Base-by-base conservation (phyloP, 2,329 filamentous ascomycete genomes). In the Fusarium globosum region DNA sequence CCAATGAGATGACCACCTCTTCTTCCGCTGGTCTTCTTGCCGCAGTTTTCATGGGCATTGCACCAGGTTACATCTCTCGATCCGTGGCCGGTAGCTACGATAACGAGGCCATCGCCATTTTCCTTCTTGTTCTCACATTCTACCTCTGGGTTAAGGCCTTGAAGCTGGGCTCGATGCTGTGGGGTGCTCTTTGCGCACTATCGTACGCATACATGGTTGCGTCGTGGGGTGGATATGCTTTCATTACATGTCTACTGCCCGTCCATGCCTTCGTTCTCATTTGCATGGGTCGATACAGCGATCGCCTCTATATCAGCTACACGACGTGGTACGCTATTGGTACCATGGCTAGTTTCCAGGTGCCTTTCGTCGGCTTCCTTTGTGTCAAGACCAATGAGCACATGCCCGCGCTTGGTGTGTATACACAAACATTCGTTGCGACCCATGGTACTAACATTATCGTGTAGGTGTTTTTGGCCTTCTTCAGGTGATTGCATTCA, bases 191-290 rank as follows among this genome's bases (percentile, higher is more conserved):
- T 72, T 96, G 95, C 78, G 96, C 96, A 48, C 88, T 99, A 62
- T 98, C 97, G 86, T 99, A 99, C 84, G 96, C 96, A 80, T 99
- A 99, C 90, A 99, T 99, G 96, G 96, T 99, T 74, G 96, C 96
- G 55, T 97, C 97, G 23, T 99, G 96, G 96, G 96, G 96, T 88
- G 96, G 96, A 81, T 99, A 99, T 83, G 96, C 97, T 79, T 99
- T 99, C 89, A 99, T 99, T 81, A 99, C 97, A 70, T 98, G 97
- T 82, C 86, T 99, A 84, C 91, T 99, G 68, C 96, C 96, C 42
- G 90, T 99, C 76, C 96, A 99, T 83, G 92, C 94, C 13, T 95
- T 99, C 78, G 94, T 97, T 52, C 88, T 99, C 76, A 92, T 99
- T 80, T 94, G 93, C 85, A 99, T 99, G 96, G 97, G 97, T 58